These are phyloP conservation scores for Chaetomium globosum DNA, from an alignment of 2,329 filamentous ascomycete genomes.

Conservation along the genomic window DNA sequence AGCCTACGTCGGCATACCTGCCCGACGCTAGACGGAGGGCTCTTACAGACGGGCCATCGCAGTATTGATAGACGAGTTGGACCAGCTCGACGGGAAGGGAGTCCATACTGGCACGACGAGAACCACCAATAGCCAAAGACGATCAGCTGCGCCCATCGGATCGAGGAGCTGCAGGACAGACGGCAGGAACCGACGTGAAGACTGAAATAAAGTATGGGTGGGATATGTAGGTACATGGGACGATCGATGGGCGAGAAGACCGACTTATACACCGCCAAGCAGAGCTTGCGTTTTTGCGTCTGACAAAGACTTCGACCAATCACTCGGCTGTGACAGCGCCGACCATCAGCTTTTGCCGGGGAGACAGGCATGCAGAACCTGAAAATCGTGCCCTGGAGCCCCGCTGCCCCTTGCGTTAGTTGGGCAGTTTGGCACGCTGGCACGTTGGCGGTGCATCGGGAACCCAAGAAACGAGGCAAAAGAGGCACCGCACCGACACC, in stretches of 20 bases:
- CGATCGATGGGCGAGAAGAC: constrained; percentile 5
- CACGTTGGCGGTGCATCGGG: constrained; percentile 15
- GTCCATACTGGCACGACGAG: constrained; percentile 38
- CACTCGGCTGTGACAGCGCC: not conserved
- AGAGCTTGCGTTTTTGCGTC: constrained; percentile 19
- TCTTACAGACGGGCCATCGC: constrained; percentile 46
- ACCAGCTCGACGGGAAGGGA: constrained; percentile 39
- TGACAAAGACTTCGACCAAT: constrained; percentile 23
- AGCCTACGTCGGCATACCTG: constrained; percentile 47
- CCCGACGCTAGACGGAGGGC: constrained; percentile 47
- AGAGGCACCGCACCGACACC: constrained; percentile 30
- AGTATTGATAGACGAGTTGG: constrained; percentile 48
- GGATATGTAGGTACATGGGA: constrained; percentile 5
- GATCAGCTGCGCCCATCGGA: constrained; percentile 24
- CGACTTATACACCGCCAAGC: constrained; percentile 28
- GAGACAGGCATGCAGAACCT: constrained; percentile 13
- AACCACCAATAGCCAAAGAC: constrained; percentile 23
- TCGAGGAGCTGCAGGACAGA: not conserved
- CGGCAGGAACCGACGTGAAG: not conserved
- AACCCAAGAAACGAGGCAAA: constrained; percentile 14
- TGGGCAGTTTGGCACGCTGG: constrained; percentile 10
- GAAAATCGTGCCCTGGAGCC: not conserved
- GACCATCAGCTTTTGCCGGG: constrained; percentile 18
- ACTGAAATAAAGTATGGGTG: not conserved
- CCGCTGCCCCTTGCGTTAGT: constrained; percentile 29